Conservation (phyloP, 768 basidiomycete genomes). For the Boletus sp. region DNA sequence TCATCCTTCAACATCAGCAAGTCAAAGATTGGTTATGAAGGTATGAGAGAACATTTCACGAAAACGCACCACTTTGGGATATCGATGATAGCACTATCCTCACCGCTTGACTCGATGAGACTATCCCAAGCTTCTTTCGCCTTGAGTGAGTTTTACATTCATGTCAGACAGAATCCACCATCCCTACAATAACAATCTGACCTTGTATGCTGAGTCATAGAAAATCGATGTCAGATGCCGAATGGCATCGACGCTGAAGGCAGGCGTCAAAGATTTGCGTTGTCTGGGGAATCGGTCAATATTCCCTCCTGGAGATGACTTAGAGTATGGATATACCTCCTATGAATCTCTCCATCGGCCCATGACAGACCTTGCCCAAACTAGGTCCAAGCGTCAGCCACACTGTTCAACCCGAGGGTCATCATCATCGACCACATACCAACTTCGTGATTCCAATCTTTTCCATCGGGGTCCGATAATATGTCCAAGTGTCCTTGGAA, state of each 20-base stretch:
- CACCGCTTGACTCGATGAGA: conserved; percentile 13
- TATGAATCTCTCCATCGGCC: neutral
- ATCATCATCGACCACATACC: conserved; percentile 3
- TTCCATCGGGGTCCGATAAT: conserved; percentile 37
- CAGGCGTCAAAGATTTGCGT: conserved; percentile 35
- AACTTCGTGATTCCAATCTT: conserved; percentile 31
- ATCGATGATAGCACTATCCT: conserved; percentile 29
- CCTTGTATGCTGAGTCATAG: too few species aligned
- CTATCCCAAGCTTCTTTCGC: conserved; percentile 22
- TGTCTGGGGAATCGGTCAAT: conserved; percentile 22
- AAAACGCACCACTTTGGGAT: conserved; percentile 33
- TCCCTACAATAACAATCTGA: neutral
- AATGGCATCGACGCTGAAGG: too few species aligned
- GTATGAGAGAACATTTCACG: neutral
- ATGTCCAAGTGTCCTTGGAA: conserved; percentile 23
- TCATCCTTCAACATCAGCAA: neutral
- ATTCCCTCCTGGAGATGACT: conserved; percentile 13
- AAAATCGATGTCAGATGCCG: too few species aligned
- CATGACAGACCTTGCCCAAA: conserved; percentile 30
- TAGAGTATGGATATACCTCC: neutral
- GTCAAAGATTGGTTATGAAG: neutral
- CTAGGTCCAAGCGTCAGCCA: neutral
- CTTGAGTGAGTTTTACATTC: neutral
- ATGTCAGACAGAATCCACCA: neutral
- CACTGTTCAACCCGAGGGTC: neutral